Conservation (phyloP, 2,329 filamentous ascomycete genomes). For the Calonectria naviculata region DNA sequence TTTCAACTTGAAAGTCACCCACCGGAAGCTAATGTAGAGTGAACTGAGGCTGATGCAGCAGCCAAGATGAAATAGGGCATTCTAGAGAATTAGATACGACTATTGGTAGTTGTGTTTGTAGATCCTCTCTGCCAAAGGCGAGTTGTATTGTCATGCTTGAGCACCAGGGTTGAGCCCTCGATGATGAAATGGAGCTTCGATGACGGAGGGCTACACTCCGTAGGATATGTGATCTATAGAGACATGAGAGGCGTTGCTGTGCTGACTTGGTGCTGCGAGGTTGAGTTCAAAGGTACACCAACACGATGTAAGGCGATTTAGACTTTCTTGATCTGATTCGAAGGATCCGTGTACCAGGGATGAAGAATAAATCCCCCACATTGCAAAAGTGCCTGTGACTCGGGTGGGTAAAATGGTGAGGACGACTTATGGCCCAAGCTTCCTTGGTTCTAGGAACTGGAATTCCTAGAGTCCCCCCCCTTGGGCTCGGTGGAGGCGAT, state of each 20-base stretch:
- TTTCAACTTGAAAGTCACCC: background rate
- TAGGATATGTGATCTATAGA: background rate
- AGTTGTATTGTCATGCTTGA: background rate
- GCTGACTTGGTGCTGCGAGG: background rate
- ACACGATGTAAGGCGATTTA: constrained; percentile 20
- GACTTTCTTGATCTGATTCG: constrained; percentile 11
- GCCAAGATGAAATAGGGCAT: background rate
- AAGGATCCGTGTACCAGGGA: constrained; percentile 11
- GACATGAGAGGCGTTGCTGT: background rate
- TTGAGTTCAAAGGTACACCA: constrained; percentile 7
- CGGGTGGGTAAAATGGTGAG: background rate
- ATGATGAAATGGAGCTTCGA: background rate
- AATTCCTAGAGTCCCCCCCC: background rate
- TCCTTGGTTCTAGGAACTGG: background rate
- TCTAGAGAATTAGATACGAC: background rate
- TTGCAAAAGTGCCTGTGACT: constrained; percentile 2
- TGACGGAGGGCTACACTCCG: background rate
- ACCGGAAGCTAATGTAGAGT: background rate
- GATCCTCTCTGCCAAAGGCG: background rate
- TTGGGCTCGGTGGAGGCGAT: background rate
- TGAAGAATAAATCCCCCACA: constrained; percentile 5
- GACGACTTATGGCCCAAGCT: background rate
- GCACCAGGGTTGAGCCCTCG: background rate
- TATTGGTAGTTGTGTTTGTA: background rate
- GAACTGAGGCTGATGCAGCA: constrained; percentile 2